Percentiles rank a stretch among this genome's conserved stretches.
Conservation (phyloP, 192 early-diverging fungal species). For the Coemansia sp. region DNA sequence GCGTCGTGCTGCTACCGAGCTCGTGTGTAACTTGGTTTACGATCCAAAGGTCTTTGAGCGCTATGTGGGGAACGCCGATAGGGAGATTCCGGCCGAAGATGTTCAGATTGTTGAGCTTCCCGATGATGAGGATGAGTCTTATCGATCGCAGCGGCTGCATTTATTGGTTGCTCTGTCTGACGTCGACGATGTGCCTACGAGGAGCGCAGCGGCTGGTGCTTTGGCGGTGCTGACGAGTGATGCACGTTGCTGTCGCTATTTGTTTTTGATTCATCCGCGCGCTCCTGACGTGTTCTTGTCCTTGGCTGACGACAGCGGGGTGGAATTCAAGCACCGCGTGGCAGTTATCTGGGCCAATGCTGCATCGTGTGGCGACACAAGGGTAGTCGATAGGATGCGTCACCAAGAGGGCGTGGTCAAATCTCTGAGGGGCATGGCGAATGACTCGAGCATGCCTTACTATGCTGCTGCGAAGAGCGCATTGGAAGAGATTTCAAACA, state of each 20-base stretch:
- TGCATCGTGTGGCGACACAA: conserved; percentile 21
- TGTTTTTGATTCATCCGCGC: conserved; percentile 36
- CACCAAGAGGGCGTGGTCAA: neutral
- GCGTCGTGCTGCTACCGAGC: conserved; percentile 84
- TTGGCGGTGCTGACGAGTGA: conserved; percentile 75
- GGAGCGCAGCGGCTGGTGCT: conserved; percentile 80
- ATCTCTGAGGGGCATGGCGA: conserved; percentile 16
- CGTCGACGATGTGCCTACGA: conserved; percentile 79
- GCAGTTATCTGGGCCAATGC: conserved; percentile 46
- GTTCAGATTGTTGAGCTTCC: conserved; percentile 35
- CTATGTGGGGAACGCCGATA: conserved; percentile 56
- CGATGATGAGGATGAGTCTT: conserved; percentile 26
- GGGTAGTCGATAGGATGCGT: conserved; percentile 11
- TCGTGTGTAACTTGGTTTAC: conserved; percentile 92
- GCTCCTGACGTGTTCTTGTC: conserved; percentile 24
- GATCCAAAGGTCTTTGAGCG: conserved; percentile 73
- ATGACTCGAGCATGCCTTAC: conserved; percentile 18
- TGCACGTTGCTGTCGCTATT: conserved; percentile 36
- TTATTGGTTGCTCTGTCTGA: conserved; percentile 84
- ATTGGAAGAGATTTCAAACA: neutral
- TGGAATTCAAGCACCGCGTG: conserved; percentile 31
- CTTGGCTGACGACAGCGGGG: conserved; percentile 1
- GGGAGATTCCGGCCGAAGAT: conserved; percentile 1
- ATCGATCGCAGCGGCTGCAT: conserved; percentile 60
- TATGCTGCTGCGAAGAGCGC: conserved; percentile 25